Evolutionary conservation across 176 grass and related monocot species (phyloP).

Genomic region (Oryza brachyantha): DNA sequence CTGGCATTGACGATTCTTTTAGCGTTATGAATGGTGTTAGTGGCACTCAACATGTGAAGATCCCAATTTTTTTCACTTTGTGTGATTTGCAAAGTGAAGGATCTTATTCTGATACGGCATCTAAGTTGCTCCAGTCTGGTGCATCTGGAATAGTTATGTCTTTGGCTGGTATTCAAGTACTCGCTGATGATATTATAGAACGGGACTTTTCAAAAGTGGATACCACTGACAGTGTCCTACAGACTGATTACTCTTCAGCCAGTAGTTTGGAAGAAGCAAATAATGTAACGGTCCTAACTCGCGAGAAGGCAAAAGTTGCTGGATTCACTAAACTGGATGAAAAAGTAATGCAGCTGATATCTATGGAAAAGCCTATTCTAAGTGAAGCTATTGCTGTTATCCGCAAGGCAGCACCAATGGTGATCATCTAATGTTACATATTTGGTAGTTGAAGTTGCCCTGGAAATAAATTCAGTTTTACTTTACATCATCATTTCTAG

Average conservation of each 20-base stretch:
- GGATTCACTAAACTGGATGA: conserved; percentile 90
- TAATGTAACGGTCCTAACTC: conserved; percentile 42
- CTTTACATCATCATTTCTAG: conserved; percentile 34
- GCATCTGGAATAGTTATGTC: conserved; percentile 72
- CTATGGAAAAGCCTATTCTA: conserved; percentile 64
- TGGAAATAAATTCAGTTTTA: conserved; percentile 58
- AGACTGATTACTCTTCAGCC: conserved; percentile 45
- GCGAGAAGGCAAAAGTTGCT: conserved; percentile 53
- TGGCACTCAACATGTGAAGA: conserved; percentile 56
- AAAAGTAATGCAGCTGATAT: conserved; percentile 61
- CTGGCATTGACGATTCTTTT: conserved; percentile 20
- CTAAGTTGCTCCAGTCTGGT: conserved; percentile 71
- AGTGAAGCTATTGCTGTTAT: conserved; percentile 73
- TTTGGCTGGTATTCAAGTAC: conserved; percentile 49
- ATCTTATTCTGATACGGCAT: conserved; percentile 53
- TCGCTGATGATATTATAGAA: conserved; percentile 55
- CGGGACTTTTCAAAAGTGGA: conserved; percentile 50
- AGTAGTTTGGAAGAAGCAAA: conserved; percentile 40
- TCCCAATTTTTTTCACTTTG: conserved; percentile 74
- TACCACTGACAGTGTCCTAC: conserved; percentile 26
- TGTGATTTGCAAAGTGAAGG: conserved; percentile 33
- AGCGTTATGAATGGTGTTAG: conserved; percentile 34
- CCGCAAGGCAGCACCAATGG: conserved; percentile 90
- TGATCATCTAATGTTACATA: conserved; percentile 99
- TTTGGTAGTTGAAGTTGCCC: conserved; percentile 93